Base-by-base conservation (phyloP, 164 flowering plant species). In the Magnolia officinalis region DNA sequence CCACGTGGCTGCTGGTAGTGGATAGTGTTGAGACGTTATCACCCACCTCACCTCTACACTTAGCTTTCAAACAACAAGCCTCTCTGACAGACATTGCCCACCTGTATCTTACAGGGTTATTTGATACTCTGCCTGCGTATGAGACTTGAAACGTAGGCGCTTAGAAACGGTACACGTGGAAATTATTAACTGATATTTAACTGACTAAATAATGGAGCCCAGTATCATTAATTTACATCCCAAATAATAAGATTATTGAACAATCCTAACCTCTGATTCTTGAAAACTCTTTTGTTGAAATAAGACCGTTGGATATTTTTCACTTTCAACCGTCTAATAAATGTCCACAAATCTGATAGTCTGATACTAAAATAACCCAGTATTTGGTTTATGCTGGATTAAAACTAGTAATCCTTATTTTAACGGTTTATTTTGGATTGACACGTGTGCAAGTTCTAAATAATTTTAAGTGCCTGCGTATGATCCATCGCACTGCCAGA, bases 1-100 rank as follows among this genome's bases (percentile, higher is more conserved):
- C 9, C 26, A 8, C 45, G 71, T 49, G 29, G 51, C 14, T 68
- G 71, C 71, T 6, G 71, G 29, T 37, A 49, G 24, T 4, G 13
- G 26, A 8, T 65, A 29, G 9, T 7, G 67, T 65, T 11, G 31
- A 21, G 31, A 65, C 29, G 9, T 24, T 65, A 0, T 10, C 24
- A 65, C 68, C 68, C n/a, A n/a, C n/a, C n/a, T n/a, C 71, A 37
- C 50, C 50, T 10, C 13, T 37, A 68, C 19, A 8, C 71, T 29
- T 68, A 68, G 21, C 71, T 37, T 29, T 68, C 71, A 37, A 68
- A 29, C 51, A 11, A 68, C 71, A 18, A 29, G 23, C 69, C 26
- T 66, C 6, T 24, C 69, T 66, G 69, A 66, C 29, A 68, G 14
- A 13, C 51, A 68, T 68, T 37, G 29, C 71, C 37, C 50, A 68